phyloP scores from a whole-genome alignment of 2,329 filamentous ascomycete genomes.

The Emericellopsis atlantica region DNA sequence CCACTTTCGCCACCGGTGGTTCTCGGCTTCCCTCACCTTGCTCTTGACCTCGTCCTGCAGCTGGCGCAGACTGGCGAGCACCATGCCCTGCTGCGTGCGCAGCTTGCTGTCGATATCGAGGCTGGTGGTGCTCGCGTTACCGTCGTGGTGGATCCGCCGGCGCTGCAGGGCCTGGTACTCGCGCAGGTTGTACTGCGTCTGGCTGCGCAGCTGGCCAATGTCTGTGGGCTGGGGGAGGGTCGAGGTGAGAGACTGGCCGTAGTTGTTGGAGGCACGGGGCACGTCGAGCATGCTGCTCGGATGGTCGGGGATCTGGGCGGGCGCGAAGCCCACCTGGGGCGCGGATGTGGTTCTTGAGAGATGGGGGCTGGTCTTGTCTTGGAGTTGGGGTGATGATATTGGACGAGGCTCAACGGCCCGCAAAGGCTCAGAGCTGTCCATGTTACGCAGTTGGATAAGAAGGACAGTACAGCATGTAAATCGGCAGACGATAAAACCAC shows the following conservation, averaged over 20 bases:
- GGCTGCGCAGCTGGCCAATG: constrained; percentile 12
- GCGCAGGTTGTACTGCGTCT: constrained; percentile 20
- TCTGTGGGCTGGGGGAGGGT: not conserved
- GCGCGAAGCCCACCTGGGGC: constrained; percentile 6
- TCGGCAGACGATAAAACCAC: no score
- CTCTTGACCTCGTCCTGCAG: constrained; percentile 30
- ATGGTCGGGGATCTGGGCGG: constrained; percentile 10
- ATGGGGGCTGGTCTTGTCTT: not conserved
- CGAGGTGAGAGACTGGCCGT: constrained; percentile 2
- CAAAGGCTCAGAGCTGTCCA: constrained; percentile 2
- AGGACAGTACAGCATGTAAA: no score
- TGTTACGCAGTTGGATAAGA: not conserved
- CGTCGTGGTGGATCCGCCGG: constrained; percentile 10
- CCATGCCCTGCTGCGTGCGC: constrained; percentile 24
- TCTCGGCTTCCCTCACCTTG: constrained; percentile 29
- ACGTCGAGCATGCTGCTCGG: constrained; percentile 7
- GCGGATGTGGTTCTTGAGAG: not conserved
- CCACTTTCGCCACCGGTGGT: constrained; percentile 38
- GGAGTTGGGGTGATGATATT: constrained; percentile 3
- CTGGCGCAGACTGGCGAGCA: constrained; percentile 29
- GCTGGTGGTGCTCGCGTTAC: constrained; percentile 12
- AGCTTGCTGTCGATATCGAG: constrained; percentile 29
- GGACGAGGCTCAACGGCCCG: constrained; percentile 3
- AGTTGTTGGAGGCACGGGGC: constrained; percentile 7
- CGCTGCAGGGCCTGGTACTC: constrained; percentile 20